phyloP scores from a whole-genome alignment of 1,139 yeast species.

The Zygoascus sp. region DNA sequence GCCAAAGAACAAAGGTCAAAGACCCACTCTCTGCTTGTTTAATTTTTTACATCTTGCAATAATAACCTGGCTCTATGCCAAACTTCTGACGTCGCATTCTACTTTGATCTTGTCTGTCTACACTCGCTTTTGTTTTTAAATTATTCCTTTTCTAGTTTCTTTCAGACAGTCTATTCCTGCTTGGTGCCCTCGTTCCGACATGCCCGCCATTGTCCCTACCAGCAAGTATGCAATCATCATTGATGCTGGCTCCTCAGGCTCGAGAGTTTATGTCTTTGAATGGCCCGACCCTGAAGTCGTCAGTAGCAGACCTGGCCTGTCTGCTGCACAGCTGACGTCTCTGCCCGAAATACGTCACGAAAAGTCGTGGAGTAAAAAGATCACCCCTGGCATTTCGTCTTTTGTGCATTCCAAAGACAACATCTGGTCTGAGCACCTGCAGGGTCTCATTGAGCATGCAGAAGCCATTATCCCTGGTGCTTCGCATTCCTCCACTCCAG shows the following conservation, averaged over 20 bases:
- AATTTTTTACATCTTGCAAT: too few species aligned
- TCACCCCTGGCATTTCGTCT: slow-evolving; percentile 64
- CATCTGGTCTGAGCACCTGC: slow-evolving; percentile 58
- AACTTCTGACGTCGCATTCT: too few species aligned
- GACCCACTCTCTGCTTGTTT: too few species aligned
- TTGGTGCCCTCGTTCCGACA: background rate
- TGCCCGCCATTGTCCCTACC: slow-evolving; percentile 3
- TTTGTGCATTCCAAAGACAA: slow-evolving; percentile 38
- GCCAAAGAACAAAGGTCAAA: too few species aligned
- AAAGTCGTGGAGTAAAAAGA: slow-evolving; percentile 52
- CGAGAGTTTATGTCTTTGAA: slow-evolving; percentile 66
- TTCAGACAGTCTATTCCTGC: too few species aligned
- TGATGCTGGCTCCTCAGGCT: slow-evolving; percentile 83
- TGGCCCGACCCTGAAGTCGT: slow-evolving; percentile 48
- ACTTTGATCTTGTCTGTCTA: too few species aligned
- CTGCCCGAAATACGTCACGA: slow-evolving; percentile 40
- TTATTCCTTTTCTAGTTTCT: background rate
- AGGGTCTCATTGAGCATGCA: slow-evolving; percentile 52
- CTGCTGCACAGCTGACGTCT: slow-evolving; percentile 16
- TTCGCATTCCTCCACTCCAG: slow-evolving; percentile 64
- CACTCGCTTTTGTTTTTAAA: too few species aligned
- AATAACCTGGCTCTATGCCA: too few species aligned
- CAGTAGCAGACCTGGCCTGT: background rate
- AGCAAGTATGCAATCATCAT: slow-evolving; percentile 57
- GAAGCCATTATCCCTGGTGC: slow-evolving; percentile 57